Percentiles rank a stretch among this genome's conserved stretches.
phyloP scores from a whole-genome alignment of 768 basidiomycete species.

The Mycena albidolilacea region DNA sequence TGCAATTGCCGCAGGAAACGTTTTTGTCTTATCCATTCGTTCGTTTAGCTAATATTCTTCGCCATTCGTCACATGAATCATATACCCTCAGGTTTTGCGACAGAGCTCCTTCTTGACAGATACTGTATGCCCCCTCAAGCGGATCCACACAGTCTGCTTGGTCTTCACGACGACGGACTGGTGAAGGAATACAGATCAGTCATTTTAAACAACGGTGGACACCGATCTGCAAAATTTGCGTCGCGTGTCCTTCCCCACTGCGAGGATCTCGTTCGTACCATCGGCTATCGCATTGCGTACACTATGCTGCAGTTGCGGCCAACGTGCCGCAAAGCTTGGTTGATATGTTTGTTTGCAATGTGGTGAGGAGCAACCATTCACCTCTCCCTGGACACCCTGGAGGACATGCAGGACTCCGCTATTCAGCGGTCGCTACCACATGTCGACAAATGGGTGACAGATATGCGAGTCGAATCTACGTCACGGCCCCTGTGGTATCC shows the following conservation, averaged over 20 bases:
- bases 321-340: slow-evolving; percentile 45
- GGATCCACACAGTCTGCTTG: slow-evolving; percentile 40
- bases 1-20: slow-evolving; percentile 63
- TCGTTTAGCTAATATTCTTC: slow-evolving; percentile 12
- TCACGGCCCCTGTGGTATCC: slow-evolving; percentile 35
- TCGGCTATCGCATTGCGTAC: slow-evolving; percentile 63
- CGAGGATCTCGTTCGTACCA: slow-evolving; percentile 55
- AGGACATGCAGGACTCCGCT: slow-evolving; percentile 52
- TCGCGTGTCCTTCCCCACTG: slow-evolving; percentile 49
- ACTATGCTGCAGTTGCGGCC: slow-evolving; percentile 51
- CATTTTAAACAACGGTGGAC: slow-evolving; percentile 49
- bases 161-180: slow-evolving; percentile 40
- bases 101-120: slow-evolving; percentile 44
- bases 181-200: slow-evolving; percentile 41
- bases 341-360: slow-evolving; percentile 56
- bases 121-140: slow-evolving; percentile 34
- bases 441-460: slow-evolving; percentile 39
- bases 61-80: neutral
- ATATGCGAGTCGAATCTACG: slow-evolving; percentile 34
- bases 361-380: slow-evolving; percentile 52
- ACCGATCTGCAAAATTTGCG: slow-evolving; percentile 39
- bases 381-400: slow-evolving; percentile 44
- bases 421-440: slow-evolving; percentile 45
- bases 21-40: slow-evolving; percentile 57
- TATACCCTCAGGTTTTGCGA: slow-evolving; percentile 43